These are phyloP conservation scores for Capniomyces stellatus DNA, from an alignment of 371 early-diverging fungal genomes.

Conservation along the genomic window DNA sequence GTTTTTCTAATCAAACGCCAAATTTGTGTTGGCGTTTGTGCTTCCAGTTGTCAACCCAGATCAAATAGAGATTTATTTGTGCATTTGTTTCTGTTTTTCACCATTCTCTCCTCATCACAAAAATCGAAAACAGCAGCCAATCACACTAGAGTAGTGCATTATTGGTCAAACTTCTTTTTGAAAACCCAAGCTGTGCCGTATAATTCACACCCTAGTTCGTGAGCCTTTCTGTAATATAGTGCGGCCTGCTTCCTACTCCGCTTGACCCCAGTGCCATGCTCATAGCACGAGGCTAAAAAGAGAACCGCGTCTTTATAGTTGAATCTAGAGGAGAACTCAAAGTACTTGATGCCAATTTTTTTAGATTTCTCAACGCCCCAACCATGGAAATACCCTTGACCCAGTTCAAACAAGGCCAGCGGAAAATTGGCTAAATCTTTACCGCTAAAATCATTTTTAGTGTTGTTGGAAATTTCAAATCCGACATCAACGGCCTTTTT, in stretches of 20 bases:
- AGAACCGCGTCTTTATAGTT: constrained; percentile 81
- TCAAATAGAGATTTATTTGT: too few species aligned
- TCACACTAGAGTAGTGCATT: too few species aligned
- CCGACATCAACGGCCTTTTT: constrained; percentile 64
- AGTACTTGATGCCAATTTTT: constrained; percentile 62
- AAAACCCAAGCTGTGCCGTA: constrained; percentile 88
- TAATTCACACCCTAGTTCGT: constrained; percentile 54
- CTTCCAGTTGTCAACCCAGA: too few species aligned
- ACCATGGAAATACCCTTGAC: constrained; percentile 68
- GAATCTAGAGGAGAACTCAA: constrained; percentile 67
- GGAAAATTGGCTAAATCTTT: constrained; percentile 38
- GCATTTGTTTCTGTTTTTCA: too few species aligned
- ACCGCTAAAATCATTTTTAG: constrained; percentile 15
- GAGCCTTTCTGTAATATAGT: constrained; percentile 65
- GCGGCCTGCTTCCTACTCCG: constrained; percentile 61
- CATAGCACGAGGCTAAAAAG: constrained; percentile 58
- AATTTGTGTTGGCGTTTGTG: too few species aligned
- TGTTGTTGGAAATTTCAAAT: constrained; percentile 27
- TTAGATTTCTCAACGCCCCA: constrained; percentile 77
- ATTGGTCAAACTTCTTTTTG: constrained; percentile 56
- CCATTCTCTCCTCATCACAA: too few species aligned
- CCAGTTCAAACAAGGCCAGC: constrained; percentile 71
- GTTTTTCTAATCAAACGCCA: too few species aligned
- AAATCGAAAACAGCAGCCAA: too few species aligned
- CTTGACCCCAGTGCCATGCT: constrained; percentile 64